A percentile compares a stretch with the other conserved stretches of the same genome.
These are phyloP conservation scores for Phaffomyces antillensis DNA, from an alignment of 805 yeast species.

Conservation along the genomic window DNA sequence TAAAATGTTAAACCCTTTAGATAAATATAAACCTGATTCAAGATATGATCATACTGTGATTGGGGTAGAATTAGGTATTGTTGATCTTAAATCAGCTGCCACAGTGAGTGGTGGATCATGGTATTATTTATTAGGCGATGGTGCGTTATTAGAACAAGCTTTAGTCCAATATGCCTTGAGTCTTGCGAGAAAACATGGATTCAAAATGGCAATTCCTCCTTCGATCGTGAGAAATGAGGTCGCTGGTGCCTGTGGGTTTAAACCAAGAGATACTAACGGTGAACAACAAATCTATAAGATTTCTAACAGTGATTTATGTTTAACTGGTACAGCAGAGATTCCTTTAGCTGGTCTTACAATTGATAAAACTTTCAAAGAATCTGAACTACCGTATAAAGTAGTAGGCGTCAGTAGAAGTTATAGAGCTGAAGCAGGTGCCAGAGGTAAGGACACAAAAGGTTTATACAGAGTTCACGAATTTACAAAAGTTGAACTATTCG, in stretches of 20 bases:
- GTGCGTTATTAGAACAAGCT: constrained; percentile 87
- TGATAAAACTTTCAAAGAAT: constrained; percentile 36
- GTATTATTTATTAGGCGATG: constrained; percentile 79
- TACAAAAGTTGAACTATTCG: constrained; percentile 87
- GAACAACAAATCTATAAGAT: constrained; percentile 81
- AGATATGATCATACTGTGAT: constrained; percentile 59
- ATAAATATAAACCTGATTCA: constrained; percentile 20
- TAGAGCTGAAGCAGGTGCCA: constrained; percentile 95
- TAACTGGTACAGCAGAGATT: constrained; percentile 94
- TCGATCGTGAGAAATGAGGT: constrained; percentile 73
- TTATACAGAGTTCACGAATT: constrained; percentile 94
- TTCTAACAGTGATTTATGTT: constrained; percentile 45
- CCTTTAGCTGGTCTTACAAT: constrained; percentile 79
- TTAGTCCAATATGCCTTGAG: constrained; percentile 70
- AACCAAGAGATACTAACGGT: constrained; percentile 81
- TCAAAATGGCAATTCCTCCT: constrained; percentile 72
- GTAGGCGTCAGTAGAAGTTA: constrained; percentile 84
- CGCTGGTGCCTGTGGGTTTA: constrained; percentile 87
- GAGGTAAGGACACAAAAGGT: constrained; percentile 90
- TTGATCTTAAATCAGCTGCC: constrained; percentile 70
- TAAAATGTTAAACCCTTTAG: constrained; percentile 41
- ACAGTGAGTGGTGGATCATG: constrained; percentile 74
- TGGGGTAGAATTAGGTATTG: constrained; percentile 56
- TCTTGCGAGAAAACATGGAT: constrained; percentile 61
- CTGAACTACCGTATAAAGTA: constrained; percentile 46